These are phyloP conservation scores for Sporothrix humicola DNA, from an alignment of 2,329 filamentous ascomycete genomes.

Conservation along the genomic window DNA sequence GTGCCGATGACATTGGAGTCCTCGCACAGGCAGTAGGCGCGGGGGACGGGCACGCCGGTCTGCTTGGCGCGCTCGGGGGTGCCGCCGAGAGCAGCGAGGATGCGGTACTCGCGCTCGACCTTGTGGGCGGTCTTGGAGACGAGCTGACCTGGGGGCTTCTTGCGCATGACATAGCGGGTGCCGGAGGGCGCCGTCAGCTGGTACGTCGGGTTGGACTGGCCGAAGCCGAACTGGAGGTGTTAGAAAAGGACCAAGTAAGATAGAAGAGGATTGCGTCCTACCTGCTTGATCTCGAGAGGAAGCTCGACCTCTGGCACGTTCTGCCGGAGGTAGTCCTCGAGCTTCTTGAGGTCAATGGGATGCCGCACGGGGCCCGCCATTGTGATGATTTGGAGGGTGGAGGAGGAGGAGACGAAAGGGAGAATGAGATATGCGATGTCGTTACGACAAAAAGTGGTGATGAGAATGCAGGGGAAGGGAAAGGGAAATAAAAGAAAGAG, in stretches of 20 bases:
- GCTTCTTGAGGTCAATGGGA: constrained; percentile 79
- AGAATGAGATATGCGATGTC: neutral
- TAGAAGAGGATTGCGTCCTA: constrained; percentile 47
- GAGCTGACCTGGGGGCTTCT: constrained; percentile 95
- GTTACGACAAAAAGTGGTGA: neutral
- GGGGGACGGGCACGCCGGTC: constrained; percentile 86
- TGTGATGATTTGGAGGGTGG: constrained; percentile 24
- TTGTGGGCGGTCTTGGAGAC: constrained; percentile 93
- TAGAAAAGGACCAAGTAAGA: constrained; percentile 8
- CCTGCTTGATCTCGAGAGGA: constrained; percentile 89
- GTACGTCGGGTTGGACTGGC: constrained; percentile 97
- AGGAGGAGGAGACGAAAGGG: neutral
- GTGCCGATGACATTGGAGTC: constrained; percentile 82
- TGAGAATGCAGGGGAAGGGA: neutral
- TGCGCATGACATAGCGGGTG: constrained; percentile 83
- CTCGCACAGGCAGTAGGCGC: constrained; percentile 82
- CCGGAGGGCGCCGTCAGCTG: constrained; percentile 77
- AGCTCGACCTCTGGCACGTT: constrained; percentile 84
- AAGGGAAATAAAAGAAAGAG: neutral
- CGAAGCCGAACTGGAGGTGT: constrained; percentile 80
- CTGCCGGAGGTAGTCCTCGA: constrained; percentile 77
- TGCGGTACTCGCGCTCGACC: constrained; percentile 92
- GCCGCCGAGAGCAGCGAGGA: constrained; percentile 78
- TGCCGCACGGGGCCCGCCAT: constrained; percentile 92
- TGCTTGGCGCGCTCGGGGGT: constrained; percentile 31